Percentiles rank a stretch among this genome's conserved stretches.
Evolutionary conservation across 2,329 filamentous ascomycete species (phyloP).

Genomic region (Camillea tinctor): DNA sequence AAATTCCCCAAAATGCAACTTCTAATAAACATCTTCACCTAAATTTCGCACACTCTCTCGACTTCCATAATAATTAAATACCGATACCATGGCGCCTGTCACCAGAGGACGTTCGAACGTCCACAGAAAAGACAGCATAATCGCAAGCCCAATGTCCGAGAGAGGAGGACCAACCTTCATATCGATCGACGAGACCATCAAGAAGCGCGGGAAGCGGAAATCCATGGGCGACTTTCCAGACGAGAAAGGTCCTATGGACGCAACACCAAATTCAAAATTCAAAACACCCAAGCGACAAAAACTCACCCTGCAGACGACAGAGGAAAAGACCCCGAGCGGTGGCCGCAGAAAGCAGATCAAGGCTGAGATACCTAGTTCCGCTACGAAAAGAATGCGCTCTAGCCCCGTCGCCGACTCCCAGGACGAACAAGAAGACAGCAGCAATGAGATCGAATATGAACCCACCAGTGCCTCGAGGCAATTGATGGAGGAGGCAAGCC

Average conservation of each 20-base stretch:
- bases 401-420: slow-evolving; percentile 25
- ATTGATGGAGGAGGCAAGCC: slow-evolving; percentile 31
- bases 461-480: slow-evolving; percentile 31
- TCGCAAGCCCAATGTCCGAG: neutral
- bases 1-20: too few relatives aligned
- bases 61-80: too few relatives aligned
- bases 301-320: slow-evolving; percentile 25
- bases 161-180: slow-evolving; percentile 1
- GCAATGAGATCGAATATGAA: slow-evolving; percentile 16
- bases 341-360: slow-evolving; percentile 20
- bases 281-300: slow-evolving; percentile 21
- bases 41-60: too few relatives aligned
- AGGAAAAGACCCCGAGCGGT: slow-evolving; percentile 13
- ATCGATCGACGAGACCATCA: slow-evolving; percentile 13
- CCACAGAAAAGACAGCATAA: slow-evolving; percentile 3
- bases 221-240: slow-evolving; percentile 6
- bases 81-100: slow-evolving; percentile 22
- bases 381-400: slow-evolving; percentile 16
- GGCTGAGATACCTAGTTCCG: slow-evolving; percentile 24
- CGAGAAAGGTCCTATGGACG: neutral
- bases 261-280: neutral
- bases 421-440: slow-evolving; percentile 7
- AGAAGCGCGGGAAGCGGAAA: slow-evolving; percentile 20
- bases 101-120: slow-evolving; percentile 26
- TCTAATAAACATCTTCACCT: slow-evolving; percentile 3